Percentiles rank a stretch among this genome's conserved stretches.
These are phyloP conservation scores for Microcyclospora pomicola DNA, from an alignment of 2,329 filamentous ascomycete genomes.

Conservation along the genomic window DNA sequence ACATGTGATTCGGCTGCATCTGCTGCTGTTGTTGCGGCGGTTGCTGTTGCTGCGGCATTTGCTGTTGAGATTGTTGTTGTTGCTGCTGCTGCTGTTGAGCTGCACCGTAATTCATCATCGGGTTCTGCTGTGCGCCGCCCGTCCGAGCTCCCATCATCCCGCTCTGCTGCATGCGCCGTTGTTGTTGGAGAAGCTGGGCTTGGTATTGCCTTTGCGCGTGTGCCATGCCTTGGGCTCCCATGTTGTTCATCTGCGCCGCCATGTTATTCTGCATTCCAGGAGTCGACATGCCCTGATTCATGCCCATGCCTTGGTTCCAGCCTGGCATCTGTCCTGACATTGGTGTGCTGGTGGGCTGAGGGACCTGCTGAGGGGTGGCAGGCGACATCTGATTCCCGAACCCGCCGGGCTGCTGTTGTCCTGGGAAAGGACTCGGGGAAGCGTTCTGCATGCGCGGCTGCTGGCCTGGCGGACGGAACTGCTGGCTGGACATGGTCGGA, in stretches of 20 bases:
- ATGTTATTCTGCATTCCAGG: constrained; percentile 30
- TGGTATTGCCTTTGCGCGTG: constrained; percentile 72
- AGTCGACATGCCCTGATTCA: constrained; percentile 20
- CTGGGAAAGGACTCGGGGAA: constrained; percentile 70
- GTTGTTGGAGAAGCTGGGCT: constrained; percentile 69
- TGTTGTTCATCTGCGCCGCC: constrained; percentile 28
- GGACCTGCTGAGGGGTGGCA: constrained; percentile 8
- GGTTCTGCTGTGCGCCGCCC: too few relatives aligned
- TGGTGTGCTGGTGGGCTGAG: constrained; percentile 8
- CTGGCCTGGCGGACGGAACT: constrained; percentile 43
- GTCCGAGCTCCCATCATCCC: too few relatives aligned
- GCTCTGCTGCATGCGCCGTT: too few relatives aligned
- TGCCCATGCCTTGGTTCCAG: constrained; percentile 8
- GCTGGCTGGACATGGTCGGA: constrained; percentile 77
- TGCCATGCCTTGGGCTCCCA: constrained; percentile 28
- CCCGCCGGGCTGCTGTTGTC: constrained; percentile 13
- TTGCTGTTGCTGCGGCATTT: too few relatives aligned
- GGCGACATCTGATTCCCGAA: constrained; percentile 32
- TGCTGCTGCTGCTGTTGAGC: too few relatives aligned
- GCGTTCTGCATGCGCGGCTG: constrained; percentile 61
- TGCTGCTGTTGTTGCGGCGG: constrained; percentile 58
- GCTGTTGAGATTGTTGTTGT: too few relatives aligned
- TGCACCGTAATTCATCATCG: too few relatives aligned
- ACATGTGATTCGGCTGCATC: constrained; percentile 32
- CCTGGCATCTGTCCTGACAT: constrained; percentile 16